Conservation (phyloP, 1,284 basidiomycete genomes). For the Cutaneotrichosporon cyanovorans region DNA sequence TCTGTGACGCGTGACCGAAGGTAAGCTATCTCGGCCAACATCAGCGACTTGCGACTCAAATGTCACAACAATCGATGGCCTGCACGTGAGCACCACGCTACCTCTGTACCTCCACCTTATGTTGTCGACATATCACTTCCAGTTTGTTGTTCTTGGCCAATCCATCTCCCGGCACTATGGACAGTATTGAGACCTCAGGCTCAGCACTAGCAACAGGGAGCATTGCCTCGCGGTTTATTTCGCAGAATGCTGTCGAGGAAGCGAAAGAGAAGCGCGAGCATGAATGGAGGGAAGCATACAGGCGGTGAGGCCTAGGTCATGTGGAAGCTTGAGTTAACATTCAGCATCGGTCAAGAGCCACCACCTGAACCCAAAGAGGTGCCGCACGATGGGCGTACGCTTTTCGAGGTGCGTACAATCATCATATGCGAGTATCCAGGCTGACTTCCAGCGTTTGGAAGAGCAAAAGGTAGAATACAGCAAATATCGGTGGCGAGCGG, state of each 20-base stretch:
- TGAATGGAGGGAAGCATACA: conserved; percentile 89
- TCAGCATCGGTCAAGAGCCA: conserved; percentile 74
- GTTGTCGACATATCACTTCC: too few relatives aligned
- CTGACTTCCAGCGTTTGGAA: conserved; percentile 33
- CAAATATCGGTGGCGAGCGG: too few relatives aligned
- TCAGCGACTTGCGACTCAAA: background rate
- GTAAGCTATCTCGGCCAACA: background rate
- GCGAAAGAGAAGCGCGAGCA: conserved; percentile 68
- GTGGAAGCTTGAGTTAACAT: background rate
- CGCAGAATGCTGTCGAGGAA: conserved; percentile 69
- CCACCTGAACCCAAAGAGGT: conserved; percentile 59
- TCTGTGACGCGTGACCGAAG: too few relatives aligned
- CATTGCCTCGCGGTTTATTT: conserved; percentile 50
- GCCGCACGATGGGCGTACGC: conserved; percentile 67
- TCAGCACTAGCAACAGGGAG: conserved; percentile 22
- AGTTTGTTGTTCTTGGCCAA: too few relatives aligned
- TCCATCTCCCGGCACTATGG: background rate
- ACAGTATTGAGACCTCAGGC: conserved; percentile 16
- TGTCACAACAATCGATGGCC: too few relatives aligned
- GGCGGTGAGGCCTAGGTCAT: conserved; percentile 60
- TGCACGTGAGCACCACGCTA: too few relatives aligned
- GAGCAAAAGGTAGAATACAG: conserved; percentile 64
- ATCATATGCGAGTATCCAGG: conserved; percentile 29
- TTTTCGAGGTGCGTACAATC: conserved; percentile 78
- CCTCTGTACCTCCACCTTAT: too few relatives aligned